Conservation (phyloP, 257 asterid genomes). For the Fraxinus anomala region DNA sequence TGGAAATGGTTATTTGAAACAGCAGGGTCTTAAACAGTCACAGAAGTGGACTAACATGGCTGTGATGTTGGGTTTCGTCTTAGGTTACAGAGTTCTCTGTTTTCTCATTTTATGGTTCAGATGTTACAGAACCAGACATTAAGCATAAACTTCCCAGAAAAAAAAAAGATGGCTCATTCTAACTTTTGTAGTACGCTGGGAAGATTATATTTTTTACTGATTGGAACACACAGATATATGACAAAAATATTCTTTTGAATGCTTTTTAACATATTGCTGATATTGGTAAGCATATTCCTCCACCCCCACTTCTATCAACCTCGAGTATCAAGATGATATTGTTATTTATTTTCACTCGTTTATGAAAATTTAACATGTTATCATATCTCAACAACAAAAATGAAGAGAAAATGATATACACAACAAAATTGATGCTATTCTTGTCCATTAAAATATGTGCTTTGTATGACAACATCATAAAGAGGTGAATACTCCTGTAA, state of each 20-base stretch:
- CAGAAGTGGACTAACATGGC: conserved; percentile 72
- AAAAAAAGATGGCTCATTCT: background rate
- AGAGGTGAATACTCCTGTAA: background rate
- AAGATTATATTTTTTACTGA: background rate
- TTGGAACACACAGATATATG: background rate
- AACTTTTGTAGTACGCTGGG: background rate
- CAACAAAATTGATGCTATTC: background rate
- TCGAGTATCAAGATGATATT: background rate
- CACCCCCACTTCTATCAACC: background rate
- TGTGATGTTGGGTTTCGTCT: conserved; percentile 64
- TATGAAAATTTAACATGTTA: background rate
- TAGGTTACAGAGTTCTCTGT: conserved; percentile 72
- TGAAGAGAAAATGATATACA: background rate
- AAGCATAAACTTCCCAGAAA: conserved; percentile 4
- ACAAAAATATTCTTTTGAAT: background rate
- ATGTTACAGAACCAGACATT: conserved; percentile 54
- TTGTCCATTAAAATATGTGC: background rate
- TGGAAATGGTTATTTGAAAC: conserved; percentile 58
- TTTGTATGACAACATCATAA: background rate
- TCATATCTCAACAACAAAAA: background rate
- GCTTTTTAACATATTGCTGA: background rate
- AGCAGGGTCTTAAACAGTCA: conserved; percentile 57
- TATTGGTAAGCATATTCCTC: background rate
- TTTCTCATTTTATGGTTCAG: conserved; percentile 63
- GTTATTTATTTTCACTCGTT: background rate